These are phyloP conservation scores for Aspergillaceae sp. DNA, from an alignment of 2,329 filamentous ascomycete species.

Conservation along the genomic window DNA sequence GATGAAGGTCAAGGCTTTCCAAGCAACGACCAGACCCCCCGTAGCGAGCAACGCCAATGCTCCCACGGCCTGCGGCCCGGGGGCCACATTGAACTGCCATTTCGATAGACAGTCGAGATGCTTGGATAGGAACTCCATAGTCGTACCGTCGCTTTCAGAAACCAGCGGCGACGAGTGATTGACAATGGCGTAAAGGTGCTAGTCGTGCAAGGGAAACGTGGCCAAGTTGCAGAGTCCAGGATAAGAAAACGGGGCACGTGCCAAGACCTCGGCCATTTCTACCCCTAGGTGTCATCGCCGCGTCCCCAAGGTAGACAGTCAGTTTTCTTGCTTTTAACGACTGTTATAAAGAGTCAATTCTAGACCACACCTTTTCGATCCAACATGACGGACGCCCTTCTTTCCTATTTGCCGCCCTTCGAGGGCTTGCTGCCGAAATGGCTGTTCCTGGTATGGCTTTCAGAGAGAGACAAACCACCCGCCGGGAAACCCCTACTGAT, in stretches of 20 bases:
- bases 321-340: no score
- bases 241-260: slow-evolving; percentile 1
- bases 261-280: slow-evolving; percentile 3
- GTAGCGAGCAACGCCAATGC: slow-evolving; percentile 30
- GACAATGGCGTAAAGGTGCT: neutral
- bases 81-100: slow-evolving; percentile 25
- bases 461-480: no score
- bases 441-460: slow-evolving; percentile 51
- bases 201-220: neutral
- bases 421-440: slow-evolving; percentile 54
- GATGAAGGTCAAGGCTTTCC: slow-evolving; percentile 50
- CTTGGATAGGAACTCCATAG: slow-evolving; percentile 28
- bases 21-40: slow-evolving; percentile 53
- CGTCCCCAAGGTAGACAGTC: slow-evolving; percentile 1
- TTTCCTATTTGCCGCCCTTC: slow-evolving; percentile 28
- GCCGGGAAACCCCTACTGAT: neutral
- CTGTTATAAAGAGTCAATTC: neutral
- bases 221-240: neutral
- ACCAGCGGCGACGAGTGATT: neutral
- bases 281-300: neutral
- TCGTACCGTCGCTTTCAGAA: neutral
- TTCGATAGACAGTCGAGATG: slow-evolving; percentile 24
- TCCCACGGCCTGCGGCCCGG: slow-evolving; percentile 29
- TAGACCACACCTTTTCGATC: neutral
- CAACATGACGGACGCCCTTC: slow-evolving; percentile 9